Evolutionary conservation across 768 basidiomycete species (phyloP).

Genomic region (Tricholoma hemisulphureum): DNA sequence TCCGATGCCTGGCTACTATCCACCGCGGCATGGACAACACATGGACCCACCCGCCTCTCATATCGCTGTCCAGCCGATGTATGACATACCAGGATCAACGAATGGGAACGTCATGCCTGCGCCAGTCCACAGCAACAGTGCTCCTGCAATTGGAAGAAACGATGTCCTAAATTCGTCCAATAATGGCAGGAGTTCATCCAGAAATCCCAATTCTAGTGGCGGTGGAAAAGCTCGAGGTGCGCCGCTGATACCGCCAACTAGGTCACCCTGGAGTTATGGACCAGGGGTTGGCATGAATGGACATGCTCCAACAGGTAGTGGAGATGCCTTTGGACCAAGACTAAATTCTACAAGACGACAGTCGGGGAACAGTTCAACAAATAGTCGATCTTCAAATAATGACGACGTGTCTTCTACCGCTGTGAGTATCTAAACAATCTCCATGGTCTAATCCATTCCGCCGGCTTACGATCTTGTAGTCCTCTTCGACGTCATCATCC

Average conservation of each 20-base stretch:
- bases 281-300: constrained; percentile 57
- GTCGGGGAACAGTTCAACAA: constrained; percentile 49
- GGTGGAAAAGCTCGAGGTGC: constrained; percentile 25
- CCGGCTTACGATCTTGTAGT: constrained; percentile 35
- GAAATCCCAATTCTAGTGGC: constrained; percentile 31
- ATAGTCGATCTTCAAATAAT: constrained; percentile 53
- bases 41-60: constrained; percentile 27
- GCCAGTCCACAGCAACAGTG: constrained; percentile 21
- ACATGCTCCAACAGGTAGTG: constrained; percentile 30
- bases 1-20: constrained; percentile 30
- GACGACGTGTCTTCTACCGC: constrained; percentile 78
- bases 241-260: constrained; percentile 37
- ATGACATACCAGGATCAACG: constrained; percentile 25
- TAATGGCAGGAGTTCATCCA: constrained; percentile 31
- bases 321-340: constrained; percentile 64
- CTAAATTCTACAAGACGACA: constrained; percentile 55
- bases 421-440: constrained; percentile 51
- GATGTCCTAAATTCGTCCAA: constrained; percentile 26
- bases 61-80: constrained; percentile 22
- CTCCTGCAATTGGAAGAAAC: constrained; percentile 28
- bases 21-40: constrained; percentile 20
- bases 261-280: constrained; percentile 69
- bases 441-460: constrained; percentile 2
- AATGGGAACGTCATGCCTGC: constrained; percentile 26
- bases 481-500: constrained; percentile 75